Evolutionary conservation across 306 rosid species (phyloP), one percentile per base, ranked within the genome.

Genomic region (Corylus heterophylla): DNA sequence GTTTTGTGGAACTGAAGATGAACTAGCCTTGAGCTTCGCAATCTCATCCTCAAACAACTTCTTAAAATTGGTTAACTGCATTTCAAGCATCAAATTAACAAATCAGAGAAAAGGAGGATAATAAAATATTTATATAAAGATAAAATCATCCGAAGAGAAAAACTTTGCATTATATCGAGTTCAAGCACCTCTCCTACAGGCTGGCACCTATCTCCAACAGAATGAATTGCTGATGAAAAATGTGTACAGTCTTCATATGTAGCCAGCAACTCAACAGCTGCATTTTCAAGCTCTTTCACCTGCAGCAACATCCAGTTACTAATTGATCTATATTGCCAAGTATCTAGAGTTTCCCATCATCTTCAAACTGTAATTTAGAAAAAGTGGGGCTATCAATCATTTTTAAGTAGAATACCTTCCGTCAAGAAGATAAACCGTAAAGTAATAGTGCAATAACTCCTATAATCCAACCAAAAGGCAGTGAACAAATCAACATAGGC

Each of bases 231-330:
- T 42, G 88, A 78, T 7, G 96, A 91, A 80, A 90, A 88, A 62
- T 88, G 85, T 50, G 80, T 84, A 87, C 83, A 85, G 48, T 75
- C 71, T 58, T 89, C 96, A 59, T 83, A 83, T 39, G 88, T 62
- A 12, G 72, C 81, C 70, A 88, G 66, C 85, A 91, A 82, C 81
- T 89, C 91, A 63, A 90, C 49, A 64, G 78, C 90, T 4, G 92
- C 90, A 74, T 87, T 89, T 83, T 90, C 98, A 70, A 93, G 86
- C 78, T 92, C 92, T 83, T 90, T 91, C 76, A 90, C 97, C 98
- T 91, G 77, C 77, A 48, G 78, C 3, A 18, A 13, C 71, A 44
- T 55, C 68, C 86, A 83, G 35, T 58, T 70, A 79, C 71, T 54
- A 74, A 69, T 22, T 29, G 10, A 80, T 39, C 42, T 31, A 31